A percentile compares a stretch with the other conserved stretches of the same genome.
Evolutionary conservation across 805 yeast species (phyloP).

Genomic region (Jamesozyma piceae): DNA sequence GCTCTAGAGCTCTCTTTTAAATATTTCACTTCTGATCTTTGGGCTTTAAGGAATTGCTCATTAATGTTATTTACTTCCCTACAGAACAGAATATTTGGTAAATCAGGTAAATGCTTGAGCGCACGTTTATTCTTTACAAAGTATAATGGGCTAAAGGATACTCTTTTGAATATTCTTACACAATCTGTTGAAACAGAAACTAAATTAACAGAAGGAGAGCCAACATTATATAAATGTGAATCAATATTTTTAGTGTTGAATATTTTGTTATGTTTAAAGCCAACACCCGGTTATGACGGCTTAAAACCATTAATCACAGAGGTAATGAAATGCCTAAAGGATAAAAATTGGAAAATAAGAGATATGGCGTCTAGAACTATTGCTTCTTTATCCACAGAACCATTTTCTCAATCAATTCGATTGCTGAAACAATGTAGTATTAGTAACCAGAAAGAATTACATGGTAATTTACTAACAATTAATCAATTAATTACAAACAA

Average conservation of each 20-base stretch:
- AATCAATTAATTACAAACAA: slow-evolving; percentile 3
- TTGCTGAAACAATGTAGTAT: slow-evolving; percentile 21
- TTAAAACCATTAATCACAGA: slow-evolving; percentile 43
- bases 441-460: slow-evolving; percentile 38
- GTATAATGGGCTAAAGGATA: slow-evolving; percentile 43
- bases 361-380: slow-evolving; percentile 76
- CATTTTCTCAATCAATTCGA: slow-evolving; percentile 21
- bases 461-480: slow-evolving; percentile 51
- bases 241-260: slow-evolving; percentile 68
- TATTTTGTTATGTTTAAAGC: slow-evolving; percentile 58
- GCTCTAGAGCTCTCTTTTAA: slow-evolving; percentile 53
- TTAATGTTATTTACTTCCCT: slow-evolving; percentile 85
- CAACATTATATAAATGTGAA: slow-evolving; percentile 32
- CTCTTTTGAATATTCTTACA: slow-evolving; percentile 39
- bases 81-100: slow-evolving; percentile 73
- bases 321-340: slow-evolving; percentile 40
- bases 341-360: slow-evolving; percentile 70
- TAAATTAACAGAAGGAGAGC: neutral
- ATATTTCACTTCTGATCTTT: slow-evolving; percentile 54
- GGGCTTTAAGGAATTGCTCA: slow-evolving; percentile 89
- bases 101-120: slow-evolving; percentile 35
- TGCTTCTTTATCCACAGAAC: slow-evolving; percentile 38
- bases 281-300: slow-evolving; percentile 46
- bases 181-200: slow-evolving; percentile 16
- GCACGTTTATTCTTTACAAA: slow-evolving; percentile 66